Conservation (phyloP, 2,329 filamentous ascomycete genomes). For the Stachybotrys chartarum region DNA sequence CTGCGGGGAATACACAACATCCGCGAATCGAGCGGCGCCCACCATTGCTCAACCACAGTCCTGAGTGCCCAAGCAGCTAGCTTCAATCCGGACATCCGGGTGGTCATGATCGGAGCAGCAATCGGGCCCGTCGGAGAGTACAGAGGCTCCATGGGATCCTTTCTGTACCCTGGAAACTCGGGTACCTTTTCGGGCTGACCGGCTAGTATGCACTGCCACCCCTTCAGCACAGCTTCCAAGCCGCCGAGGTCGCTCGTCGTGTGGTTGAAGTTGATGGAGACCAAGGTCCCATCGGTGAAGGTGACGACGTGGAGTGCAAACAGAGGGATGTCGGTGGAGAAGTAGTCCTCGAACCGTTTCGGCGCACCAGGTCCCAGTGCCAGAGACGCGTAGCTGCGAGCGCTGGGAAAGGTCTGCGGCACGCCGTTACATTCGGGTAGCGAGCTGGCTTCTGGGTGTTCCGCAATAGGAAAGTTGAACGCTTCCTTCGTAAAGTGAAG, state of each 20-base stretch:
- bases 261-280: background rate
- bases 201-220: background rate
- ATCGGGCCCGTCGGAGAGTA: background rate
- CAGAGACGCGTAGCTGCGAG: background rate
- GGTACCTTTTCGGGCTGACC: background rate
- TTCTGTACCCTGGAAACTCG: background rate
- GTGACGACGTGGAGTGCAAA: background rate
- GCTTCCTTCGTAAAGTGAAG: background rate
- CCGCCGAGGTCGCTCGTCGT: background rate
- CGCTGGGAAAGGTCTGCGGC: background rate
- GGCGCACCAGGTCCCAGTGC: background rate
- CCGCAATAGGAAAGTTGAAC: background rate
- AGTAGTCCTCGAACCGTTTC: background rate
- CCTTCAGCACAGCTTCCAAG: background rate
- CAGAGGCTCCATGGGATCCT: background rate
- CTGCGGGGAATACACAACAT: background rate
- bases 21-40: background rate
- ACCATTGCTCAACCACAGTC: background rate
- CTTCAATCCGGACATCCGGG: background rate
- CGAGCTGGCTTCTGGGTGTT: background rate
- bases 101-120: background rate
- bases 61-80: background rate
- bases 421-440: background rate
- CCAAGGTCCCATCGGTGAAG: background rate
- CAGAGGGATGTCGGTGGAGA: background rate